Evolutionary conservation across 768 basidiomycete species (phyloP), one percentile per base, ranked within the genome.

Genomic region (Suillus weaverae): DNA sequence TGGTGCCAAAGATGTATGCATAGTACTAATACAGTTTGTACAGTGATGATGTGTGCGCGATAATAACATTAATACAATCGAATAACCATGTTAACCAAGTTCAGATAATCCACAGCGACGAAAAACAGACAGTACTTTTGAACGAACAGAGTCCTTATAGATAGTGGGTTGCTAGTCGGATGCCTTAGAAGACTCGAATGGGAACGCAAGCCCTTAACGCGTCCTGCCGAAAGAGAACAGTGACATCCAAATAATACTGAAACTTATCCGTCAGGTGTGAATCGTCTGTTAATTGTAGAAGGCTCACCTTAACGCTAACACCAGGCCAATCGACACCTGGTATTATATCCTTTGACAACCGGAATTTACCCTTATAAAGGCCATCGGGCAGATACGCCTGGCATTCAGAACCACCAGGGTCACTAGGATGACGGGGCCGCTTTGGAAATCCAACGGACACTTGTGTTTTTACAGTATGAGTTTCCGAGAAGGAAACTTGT

Each of bases 171-270:
- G 71, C 13, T 26, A 20, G 73, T 84, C 80, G 56, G 80, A 81
- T 72, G 69, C 14, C 38, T 74, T 80, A 90, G 64, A 79, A 73
- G 69, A 91, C 80, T 62, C 81, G 83, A 51, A 92, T 78, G 5
- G 88, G 89, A 63, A 91, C 77, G 36, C 87, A 83, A 36, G 85
- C 87, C 64, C 86, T 83, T 55, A 86, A 73, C 64, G 85, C 83
- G 69, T 90, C 88, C 69, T 86, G 84, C 20, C 86, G 86, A 46
- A 88, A 78, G 51, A 88, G 76, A 46, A 91, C 89, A 59, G 88
- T 88, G 38, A 89, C 81, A 64, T 91, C 89, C 62, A 91, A 77
- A 72, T 89, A 91, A 76, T 91, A 91, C 90, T 92, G 70, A 13
- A 67, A 44, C 33, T 54, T 6, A 59, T 14, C 51, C 6, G 14